These are phyloP conservation scores for Zizania palustris DNA, from an alignment of 202 grass and related monocot genomes.

Conservation along the genomic window DNA sequence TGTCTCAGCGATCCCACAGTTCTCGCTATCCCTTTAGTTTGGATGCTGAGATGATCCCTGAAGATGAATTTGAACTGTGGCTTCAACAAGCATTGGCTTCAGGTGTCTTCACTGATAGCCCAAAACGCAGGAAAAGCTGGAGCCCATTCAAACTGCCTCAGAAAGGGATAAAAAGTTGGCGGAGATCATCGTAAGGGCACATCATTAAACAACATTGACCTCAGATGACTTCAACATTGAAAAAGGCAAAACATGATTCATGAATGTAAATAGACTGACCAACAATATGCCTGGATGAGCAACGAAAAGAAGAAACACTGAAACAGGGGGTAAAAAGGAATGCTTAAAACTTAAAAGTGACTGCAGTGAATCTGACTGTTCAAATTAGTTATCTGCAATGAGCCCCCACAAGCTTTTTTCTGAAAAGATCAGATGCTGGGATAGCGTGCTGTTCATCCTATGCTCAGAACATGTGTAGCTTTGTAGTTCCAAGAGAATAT, in stretches of 20 bases:
- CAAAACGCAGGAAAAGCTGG: constrained; percentile 96
- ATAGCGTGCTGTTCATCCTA: background rate
- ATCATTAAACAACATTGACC: background rate
- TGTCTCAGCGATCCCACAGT: constrained; percentile 58
- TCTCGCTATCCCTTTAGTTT: constrained; percentile 84
- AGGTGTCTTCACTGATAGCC: constrained; percentile 82
- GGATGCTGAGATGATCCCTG: constrained; percentile 86
- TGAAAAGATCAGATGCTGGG: background rate
- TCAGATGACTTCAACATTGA: background rate
- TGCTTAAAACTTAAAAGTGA: constrained; percentile 36
- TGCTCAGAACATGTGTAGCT: background rate
- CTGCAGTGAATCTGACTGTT: constrained; percentile 10
- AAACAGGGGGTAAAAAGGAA: constrained; percentile 22
- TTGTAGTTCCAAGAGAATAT: background rate
- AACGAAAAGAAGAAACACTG: constrained; percentile 38
- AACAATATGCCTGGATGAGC: constrained; percentile 40
- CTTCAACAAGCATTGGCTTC: constrained; percentile 91
- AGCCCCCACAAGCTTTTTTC: background rate
- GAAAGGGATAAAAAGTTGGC: constrained; percentile 82
- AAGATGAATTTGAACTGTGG: constrained; percentile 90
- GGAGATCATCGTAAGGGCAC: constrained; percentile 58
- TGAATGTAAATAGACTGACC: constrained; percentile 69
- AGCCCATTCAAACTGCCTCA: constrained; percentile 89
- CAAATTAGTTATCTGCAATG: background rate
- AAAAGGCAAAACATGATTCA: constrained; percentile 32